Evolutionary conservation across 2,329 filamentous ascomycete genomes (phyloP), one percentile per base, ranked within the genome.

Genomic region (Colletotrichum camelliae): DNA sequence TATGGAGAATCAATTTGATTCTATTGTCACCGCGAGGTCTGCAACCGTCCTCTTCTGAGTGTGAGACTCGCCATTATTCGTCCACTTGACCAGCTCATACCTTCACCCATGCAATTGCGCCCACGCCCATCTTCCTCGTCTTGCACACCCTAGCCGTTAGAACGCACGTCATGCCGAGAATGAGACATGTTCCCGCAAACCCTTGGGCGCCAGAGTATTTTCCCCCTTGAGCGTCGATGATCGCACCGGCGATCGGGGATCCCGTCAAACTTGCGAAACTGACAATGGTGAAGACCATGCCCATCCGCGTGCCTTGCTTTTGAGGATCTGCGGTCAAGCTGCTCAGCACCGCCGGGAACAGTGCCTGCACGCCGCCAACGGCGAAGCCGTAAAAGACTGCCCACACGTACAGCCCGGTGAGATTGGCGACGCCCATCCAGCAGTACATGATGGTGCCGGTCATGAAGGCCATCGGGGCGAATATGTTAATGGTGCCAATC

Each of bases 401-500:
- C 72, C 81, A 84, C 0, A 74, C 79, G 5, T 81, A 83, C 1
- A 84, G 65, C 0, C 82, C 82, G 1, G 74, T 76, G 1, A 69
- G 66, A 3, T 75, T 77, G 7, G 75, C 55, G 7, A 84, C 79
- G 0, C 78, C 81, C 0, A 79, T 74, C 83, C 83, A 84, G 71
- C 80, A 83, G 31, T 80, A 84, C 3, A 83, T 77, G 1, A 82
- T 64, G 0, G 82, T 2, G 5, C 80, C 77, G 0, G 78, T 75
- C 5, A 76, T n/a, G 8, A 83, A 67, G 1, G 79, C 80, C 0
- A 82, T 66, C 0, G 88, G 84, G 29, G 89, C 85, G 31, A 91
- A 80, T 5, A 88, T 83, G 78, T 91, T 92, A 61, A 92, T 80
- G 0, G 88, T 84, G 1, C 91, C 90, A 3, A 87, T 84, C 74